Base-by-base conservation (phyloP, 768 basidiomycete species). In the Rhodosporidiobolus odoratus region DNA sequence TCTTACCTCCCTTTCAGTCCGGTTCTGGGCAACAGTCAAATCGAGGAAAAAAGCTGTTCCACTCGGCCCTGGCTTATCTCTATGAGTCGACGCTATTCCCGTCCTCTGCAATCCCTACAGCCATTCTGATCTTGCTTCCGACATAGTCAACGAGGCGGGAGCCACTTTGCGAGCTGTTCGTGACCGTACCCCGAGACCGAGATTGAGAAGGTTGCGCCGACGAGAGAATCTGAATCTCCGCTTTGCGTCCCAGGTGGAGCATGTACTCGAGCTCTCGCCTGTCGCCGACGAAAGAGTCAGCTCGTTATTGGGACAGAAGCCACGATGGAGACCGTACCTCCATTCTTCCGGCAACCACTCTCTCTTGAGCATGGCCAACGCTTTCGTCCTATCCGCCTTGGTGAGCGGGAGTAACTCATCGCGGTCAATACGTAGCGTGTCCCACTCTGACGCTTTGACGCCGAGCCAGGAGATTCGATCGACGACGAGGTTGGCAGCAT, bases 261-360 rank as follows among this genome's bases (percentile, higher is more conserved):
- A 96, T 91, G 73, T 86, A 83, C 78, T 83, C 83, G 4, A 97
- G 85, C 76, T 95, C 92, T 73, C 86, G 87, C 80, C 92, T 94
- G 78, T 13, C 50, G 34, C 7, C 12, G 12, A 30, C 57, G 30
- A 16, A 34, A 27, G 37, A 17, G 30, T 23, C 3, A 56, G n/a
- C 19, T 37, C n/a, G n/a, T 43, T n/a, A 23, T n/a, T 25, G 40
- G n/a, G 6, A 8, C 21, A 23, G 16, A 9, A 30, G 21, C 23
- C 25, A 34, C 34, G 15, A 70, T 34, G 30, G 40, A 76, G 76
- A 30, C 62, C 82, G 67, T 74, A 87, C 91, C 85, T 88, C 90
- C 90, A 92, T 75, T 82, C 82, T 34, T 56, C 63, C 2, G 91
- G 89, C 69, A 90, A 56, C 21, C 73, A 69, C 7, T 78, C 77